Evolutionary conservation across 306 rosid genomes (phyloP).

Genomic region (Rosa rugosa): DNA sequence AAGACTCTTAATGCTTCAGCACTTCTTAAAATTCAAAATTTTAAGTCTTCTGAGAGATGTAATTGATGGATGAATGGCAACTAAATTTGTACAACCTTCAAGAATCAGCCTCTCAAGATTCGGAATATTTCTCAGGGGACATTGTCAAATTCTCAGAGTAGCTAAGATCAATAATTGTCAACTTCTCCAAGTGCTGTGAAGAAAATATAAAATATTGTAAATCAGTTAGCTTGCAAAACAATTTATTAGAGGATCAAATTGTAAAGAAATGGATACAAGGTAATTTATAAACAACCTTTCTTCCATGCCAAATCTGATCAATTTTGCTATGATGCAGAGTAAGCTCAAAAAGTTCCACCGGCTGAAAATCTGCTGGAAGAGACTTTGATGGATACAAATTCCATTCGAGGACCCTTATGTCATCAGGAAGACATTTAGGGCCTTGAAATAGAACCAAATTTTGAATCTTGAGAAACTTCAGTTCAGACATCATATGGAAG

Average conservation of each 20-base stretch:
- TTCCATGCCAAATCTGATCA: conserved; percentile 25
- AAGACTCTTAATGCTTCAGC: neutral
- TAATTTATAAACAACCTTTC: neutral
- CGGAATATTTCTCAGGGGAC: neutral
- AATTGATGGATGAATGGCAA: neutral
- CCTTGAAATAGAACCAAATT: neutral
- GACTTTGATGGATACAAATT: conserved; percentile 23
- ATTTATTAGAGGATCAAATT: neutral
- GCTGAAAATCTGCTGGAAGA: conserved; percentile 15
- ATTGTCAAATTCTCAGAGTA: neutral
- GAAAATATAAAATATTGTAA: too few relatives aligned
- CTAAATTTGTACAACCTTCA: neutral
- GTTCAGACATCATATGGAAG: conserved; percentile 19
- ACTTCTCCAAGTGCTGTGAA: neutral
- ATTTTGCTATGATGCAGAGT: conserved; percentile 15
- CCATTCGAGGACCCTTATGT: conserved; percentile 30
- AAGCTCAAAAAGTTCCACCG: conserved; percentile 19
- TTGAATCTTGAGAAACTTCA: conserved; percentile 17
- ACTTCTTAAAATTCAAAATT: neutral
- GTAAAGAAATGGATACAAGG: too few relatives aligned
- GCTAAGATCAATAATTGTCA: neutral
- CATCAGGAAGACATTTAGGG: conserved; percentile 3
- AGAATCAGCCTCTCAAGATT: conserved; percentile 2
- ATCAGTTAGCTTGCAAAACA: neutral
- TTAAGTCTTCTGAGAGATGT: neutral